Base-by-base conservation (phyloP, 495 filamentous ascomycete genomes). In the Trichoderma parareesei region DNA sequence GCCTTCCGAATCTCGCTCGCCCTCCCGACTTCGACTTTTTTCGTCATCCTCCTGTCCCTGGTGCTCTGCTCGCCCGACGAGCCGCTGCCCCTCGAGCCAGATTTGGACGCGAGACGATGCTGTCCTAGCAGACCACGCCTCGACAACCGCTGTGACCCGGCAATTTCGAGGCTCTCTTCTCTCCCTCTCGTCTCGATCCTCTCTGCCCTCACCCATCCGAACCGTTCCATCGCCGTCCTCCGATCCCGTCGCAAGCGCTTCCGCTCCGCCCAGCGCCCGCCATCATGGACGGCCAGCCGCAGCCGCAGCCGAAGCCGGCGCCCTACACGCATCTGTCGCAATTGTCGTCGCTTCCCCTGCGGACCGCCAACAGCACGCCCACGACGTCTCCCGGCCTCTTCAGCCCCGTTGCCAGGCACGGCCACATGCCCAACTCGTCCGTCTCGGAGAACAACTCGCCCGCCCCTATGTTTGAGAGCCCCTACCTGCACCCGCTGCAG, bases 361-460 rank as follows among this genome's bases (percentile, higher is more conserved):
- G 79, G 63, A 89, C 85, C 0, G 82, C 83, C 41, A 85, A 78
- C 60, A 90, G 87, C 71, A 90, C 87, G 1, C 87, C 88, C 13
- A 71, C 85, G 11, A 87, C 87, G 46, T 88, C 86, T 65, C 87
- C 87, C 1, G 87, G 88, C 5, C 80, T 90, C 10, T 90, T 88
- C 72, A 84, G 78, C 67, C 81, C 84, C 60, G 72, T 71, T 66
- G 77, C 64, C 67, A 71, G 65, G 73, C 82, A 69, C 71, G 71
- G 71, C 74, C 67, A 63, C 57, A 72, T 75, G 55, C 70, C 67
- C 38, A 63, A 65, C n/a, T 74, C 77, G 49, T 68, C 73, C 68
- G 77, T 43, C 67, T 82, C 68, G 77, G 77, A 69, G 76, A 78
- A 43, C 76, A 84, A 69, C 71, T 85, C 70, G 67, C 82, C 75